Base-by-base conservation (phyloP, 768 basidiomycete species). In the Calocybe cyanea region DNA sequence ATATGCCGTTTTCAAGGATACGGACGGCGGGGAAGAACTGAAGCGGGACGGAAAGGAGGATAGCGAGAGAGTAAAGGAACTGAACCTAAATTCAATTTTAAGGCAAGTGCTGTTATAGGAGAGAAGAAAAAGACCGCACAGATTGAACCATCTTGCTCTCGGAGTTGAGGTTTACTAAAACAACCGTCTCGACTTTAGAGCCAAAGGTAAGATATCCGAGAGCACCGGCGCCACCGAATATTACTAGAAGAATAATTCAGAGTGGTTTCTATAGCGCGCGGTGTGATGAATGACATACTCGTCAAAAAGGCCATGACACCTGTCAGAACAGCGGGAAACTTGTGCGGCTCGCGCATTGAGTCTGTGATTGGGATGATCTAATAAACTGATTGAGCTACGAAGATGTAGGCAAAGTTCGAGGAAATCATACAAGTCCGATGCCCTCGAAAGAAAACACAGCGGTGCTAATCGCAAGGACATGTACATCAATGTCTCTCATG, bases 361-460 rank as follows among this genome's bases (percentile, higher is more conserved):
- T 99, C 94, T 10, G 91, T 92, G 57, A 99, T 96, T 15, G 96
- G 96, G 50, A 99, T 90, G 51, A 99, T 72, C 77, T 86, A 60
- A 23, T 2, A 18, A 11, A 23, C n/a, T 52, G 8, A 13, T 15
- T 45, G 14, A 46, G 28, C 28, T 41, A 35, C 38, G 34, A 17
- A 40, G 33, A 9, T 37, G 38, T 37, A 48, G 19, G 5, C 24
- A 34, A 23, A 35, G n/a, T 35, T 20, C n/a, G 15, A 20, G 20
- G 21, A 23, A 43, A 39, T 25, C 81, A 54, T 54, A 87, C 85
- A 66, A 98, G 70, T 38, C 95, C 96, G 54, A 99, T 92, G 7
- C 95, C 95, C 65, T 99, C 95, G 56, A 98, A 99, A 1, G 96
- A 92, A 65, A 98, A 98, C 23, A 97, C 95, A 2, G 96, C 95